Percentiles rank a stretch among this genome's conserved stretches.
Conservation (phyloP, 176 grass and related monocot genomes). For the Thinopyrum elongatum region DNA sequence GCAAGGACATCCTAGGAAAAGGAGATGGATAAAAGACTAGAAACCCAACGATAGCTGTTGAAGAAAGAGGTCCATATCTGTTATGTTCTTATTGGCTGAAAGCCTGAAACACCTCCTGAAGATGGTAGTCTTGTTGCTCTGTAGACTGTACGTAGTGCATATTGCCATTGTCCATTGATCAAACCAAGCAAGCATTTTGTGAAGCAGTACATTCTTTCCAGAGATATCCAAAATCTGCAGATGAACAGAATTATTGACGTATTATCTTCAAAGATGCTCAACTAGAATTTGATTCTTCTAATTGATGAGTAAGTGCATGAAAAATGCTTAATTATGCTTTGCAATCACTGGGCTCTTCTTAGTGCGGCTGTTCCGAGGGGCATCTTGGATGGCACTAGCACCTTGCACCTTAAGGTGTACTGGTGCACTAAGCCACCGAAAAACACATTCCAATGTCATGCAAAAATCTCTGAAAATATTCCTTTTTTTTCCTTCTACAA, state of each 20-base stretch:
- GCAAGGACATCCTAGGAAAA: constrained; percentile 41
- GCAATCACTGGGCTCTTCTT: too few species aligned
- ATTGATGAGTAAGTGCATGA: neutral
- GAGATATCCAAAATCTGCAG: neutral
- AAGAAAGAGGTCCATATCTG: neutral
- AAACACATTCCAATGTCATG: too few species aligned
- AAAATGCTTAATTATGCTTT: neutral
- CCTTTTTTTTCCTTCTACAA: too few species aligned
- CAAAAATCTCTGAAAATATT: too few species aligned
- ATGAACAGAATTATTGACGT: too few species aligned
- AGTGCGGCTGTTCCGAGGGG: too few species aligned
- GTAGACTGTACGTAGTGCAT: too few species aligned
- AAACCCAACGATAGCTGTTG: neutral
- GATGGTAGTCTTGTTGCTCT: neutral
- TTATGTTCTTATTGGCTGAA: neutral
- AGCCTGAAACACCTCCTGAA: neutral
- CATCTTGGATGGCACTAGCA: too few species aligned
- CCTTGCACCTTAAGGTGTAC: too few species aligned
- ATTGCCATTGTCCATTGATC: neutral
- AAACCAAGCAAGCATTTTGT: constrained; percentile 18
- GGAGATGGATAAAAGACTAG: constrained; percentile 38
- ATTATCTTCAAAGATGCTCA: neutral
- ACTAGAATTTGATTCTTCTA: neutral
- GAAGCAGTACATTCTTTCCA: constrained; percentile 12
- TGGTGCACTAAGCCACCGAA: too few species aligned